A percentile compares a stretch with the other conserved stretches of the same genome.
Conservation (phyloP, 2,329 filamentous ascomycete species). For the Hymenoscyphus scutula region DNA sequence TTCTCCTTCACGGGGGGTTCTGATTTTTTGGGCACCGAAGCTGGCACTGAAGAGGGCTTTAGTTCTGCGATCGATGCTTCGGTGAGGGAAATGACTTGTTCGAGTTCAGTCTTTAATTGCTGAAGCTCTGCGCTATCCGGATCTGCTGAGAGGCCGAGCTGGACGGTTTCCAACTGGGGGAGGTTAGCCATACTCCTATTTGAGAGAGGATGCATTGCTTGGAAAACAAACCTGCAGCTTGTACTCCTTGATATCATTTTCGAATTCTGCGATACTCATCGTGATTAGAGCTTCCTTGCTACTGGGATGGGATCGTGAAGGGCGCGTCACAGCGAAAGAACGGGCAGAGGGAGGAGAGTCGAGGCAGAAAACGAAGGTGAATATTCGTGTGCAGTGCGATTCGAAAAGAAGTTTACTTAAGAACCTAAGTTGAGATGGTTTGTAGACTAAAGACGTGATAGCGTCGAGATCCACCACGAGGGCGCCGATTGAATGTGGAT, state of each 20-base stretch:
- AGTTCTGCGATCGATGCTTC: slow-evolving; percentile 80
- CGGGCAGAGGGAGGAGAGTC: background rate
- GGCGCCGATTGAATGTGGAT: background rate
- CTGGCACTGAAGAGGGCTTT: slow-evolving; percentile 52
- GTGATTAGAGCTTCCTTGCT: slow-evolving; percentile 3
- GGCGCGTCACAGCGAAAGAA: background rate
- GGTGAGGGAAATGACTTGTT: slow-evolving; percentile 75
- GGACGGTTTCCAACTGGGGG: slow-evolving; percentile 70
- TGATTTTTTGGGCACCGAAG: slow-evolving; percentile 41
- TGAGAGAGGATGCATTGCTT: too few species aligned
- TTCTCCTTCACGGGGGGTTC: slow-evolving; percentile 62
- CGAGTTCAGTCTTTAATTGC: slow-evolving; percentile 75
- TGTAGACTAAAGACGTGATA: background rate
- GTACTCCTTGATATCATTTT: slow-evolving; percentile 55
- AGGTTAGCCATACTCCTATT: slow-evolving; percentile 17
- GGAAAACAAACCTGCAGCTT: slow-evolving; percentile 52
- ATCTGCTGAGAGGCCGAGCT: slow-evolving; percentile 73
- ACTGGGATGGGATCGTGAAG: background rate
- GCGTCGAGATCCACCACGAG: background rate
- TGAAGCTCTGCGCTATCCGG: slow-evolving; percentile 77
- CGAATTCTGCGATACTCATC: slow-evolving; percentile 33
- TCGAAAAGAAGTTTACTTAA: too few species aligned
- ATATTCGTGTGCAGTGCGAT: background rate
- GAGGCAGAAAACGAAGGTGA: background rate
- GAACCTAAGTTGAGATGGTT: too few species aligned